Evolutionary conservation across 2,329 filamentous ascomycete species (phyloP).

Genomic region (Cercospora sojina): DNA sequence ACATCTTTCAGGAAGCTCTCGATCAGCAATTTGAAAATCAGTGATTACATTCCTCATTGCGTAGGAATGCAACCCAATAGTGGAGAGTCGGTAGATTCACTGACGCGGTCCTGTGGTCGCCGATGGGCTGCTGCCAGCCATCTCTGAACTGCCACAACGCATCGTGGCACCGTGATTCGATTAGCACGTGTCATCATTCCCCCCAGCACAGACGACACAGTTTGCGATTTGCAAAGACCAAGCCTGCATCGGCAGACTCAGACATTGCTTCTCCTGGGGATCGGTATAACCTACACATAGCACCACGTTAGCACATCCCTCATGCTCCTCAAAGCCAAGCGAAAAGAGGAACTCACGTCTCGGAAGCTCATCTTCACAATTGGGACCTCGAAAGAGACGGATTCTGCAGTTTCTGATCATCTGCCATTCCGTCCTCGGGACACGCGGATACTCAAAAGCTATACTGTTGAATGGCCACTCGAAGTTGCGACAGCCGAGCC

Average conservation of each 20-base stretch:
- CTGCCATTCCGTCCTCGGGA: neutral
- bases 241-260: neutral
- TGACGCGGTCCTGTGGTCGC: neutral
- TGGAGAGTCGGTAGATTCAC: neutral
- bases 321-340: neutral
- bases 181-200: neutral
- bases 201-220: neutral
- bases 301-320: neutral
- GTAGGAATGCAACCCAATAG: neutral
- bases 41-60: neutral
- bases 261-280: slow-evolving; percentile 7
- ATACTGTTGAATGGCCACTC: slow-evolving; percentile 3
- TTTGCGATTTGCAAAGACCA: neutral
- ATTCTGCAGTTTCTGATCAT: neutral
- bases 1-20: neutral
- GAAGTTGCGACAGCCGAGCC: neutral
- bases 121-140: neutral
- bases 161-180: neutral
- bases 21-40: neutral
- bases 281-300: neutral
- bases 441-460: slow-evolving; percentile 1
- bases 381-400: neutral
- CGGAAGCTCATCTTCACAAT: slow-evolving; percentile 1
- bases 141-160: neutral
- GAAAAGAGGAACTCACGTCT: neutral